Percentiles rank a stretch among this genome's conserved stretches.
phyloP scores from a whole-genome alignment of 2,329 filamentous ascomycete species.

The Verticillium nonalfalfae region DNA sequence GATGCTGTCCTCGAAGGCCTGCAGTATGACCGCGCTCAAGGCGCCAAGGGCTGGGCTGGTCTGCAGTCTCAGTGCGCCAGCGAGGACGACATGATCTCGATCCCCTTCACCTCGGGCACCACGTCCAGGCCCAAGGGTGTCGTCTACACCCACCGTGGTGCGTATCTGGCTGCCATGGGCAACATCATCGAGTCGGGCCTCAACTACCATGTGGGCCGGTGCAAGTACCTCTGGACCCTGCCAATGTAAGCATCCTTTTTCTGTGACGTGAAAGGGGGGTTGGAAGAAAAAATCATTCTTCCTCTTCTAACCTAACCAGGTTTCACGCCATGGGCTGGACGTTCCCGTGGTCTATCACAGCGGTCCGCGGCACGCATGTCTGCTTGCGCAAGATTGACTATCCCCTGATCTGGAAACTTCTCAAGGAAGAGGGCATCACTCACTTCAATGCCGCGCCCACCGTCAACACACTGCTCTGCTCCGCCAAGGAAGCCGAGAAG shows the following conservation, averaged over 20 bases:
- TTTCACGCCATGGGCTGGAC: slow-evolving; percentile 74
- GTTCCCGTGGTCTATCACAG: slow-evolving; percentile 89
- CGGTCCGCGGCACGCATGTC: slow-evolving; percentile 78
- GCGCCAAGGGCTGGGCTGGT: slow-evolving; percentile 67
- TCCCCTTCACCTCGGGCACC: slow-evolving; percentile 92
- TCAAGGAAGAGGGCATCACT: slow-evolving; percentile 82
- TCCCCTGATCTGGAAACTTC: slow-evolving; percentile 78
- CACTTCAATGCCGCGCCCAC: slow-evolving; percentile 93
- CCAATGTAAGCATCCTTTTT: slow-evolving; percentile 64
- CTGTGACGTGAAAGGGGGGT: background rate
- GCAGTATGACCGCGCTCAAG: slow-evolving; percentile 60
- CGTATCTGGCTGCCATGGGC: slow-evolving; percentile 75
- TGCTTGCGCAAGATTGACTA: slow-evolving; percentile 96
- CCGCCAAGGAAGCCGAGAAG: slow-evolving; percentile 64
- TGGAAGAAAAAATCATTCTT: background rate
- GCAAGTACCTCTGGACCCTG: slow-evolving; percentile 84
- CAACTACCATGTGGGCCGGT: slow-evolving; percentile 62
- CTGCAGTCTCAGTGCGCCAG: slow-evolving; percentile 63
- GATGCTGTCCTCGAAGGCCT: slow-evolving; percentile 77
- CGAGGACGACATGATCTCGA: slow-evolving; percentile 76
- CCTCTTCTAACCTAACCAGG: slow-evolving; percentile 21
- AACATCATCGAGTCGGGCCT: slow-evolving; percentile 88
- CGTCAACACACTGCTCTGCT: slow-evolving; percentile 89
- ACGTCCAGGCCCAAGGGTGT: slow-evolving; percentile 91
- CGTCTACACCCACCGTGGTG: slow-evolving; percentile 81